Percentiles rank a stretch among this genome's conserved stretches.
These are phyloP conservation scores for Gossypium ekmanianum DNA, from an alignment of 345 rosid species.

Conservation along the genomic window DNA sequence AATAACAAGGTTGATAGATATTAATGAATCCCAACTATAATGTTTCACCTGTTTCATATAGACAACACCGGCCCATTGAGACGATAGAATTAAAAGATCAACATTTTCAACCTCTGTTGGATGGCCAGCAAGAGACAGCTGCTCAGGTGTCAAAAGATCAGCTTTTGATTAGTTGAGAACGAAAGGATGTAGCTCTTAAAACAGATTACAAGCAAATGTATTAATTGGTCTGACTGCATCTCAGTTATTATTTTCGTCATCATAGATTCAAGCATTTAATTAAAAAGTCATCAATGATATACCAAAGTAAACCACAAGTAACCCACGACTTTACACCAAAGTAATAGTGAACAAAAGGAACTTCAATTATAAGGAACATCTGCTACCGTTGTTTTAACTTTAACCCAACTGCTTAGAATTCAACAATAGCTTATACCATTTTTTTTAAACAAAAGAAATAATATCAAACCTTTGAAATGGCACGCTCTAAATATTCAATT, in stretches of 20 bases:
- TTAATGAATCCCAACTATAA: neutral
- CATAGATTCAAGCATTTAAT: neutral
- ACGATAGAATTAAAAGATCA: constrained; percentile 67
- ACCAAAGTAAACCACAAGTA: neutral
- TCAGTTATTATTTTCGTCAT: neutral
- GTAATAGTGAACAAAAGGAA: neutral
- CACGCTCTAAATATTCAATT: constrained; percentile 56
- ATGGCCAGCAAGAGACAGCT: constrained; percentile 49
- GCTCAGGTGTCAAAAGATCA: constrained; percentile 21
- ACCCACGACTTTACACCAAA: neutral
- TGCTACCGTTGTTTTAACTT: neutral
- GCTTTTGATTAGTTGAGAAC: neutral
- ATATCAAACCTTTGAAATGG: constrained; percentile 58
- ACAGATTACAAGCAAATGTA: constrained; percentile 12
- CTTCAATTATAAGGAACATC: neutral
- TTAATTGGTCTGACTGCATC: neutral
- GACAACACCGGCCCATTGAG: constrained; percentile 79
- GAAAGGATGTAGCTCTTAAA: constrained; percentile 3
- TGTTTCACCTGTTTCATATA: constrained; percentile 55
- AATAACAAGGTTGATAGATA: neutral
- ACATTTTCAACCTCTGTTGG: constrained; percentile 48
- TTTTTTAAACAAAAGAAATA: neutral
- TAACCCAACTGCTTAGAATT: neutral
- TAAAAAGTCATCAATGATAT: neutral
- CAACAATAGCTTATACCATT: neutral